phyloP scores from a whole-genome alignment of 495 filamentous ascomycete species.

The Bacidia rubella region DNA sequence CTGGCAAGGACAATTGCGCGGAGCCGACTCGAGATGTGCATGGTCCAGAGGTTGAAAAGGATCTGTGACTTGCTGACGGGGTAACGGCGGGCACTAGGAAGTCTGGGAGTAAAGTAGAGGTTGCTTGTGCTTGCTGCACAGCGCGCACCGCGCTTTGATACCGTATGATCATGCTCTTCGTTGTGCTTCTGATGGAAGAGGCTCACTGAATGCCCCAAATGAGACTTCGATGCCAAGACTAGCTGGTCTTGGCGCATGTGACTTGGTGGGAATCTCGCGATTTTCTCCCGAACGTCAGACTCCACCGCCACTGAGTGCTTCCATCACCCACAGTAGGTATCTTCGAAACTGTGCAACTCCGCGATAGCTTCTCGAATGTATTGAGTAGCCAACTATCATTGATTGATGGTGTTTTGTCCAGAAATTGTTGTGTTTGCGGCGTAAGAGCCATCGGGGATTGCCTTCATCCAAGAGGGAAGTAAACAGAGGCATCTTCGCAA shows the following conservation, averaged over 20 bases:
- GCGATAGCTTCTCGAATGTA: too few relatives aligned
- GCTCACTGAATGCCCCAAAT: conserved; percentile 9
- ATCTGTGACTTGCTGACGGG: conserved; percentile 32
- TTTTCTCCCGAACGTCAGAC: conserved; percentile 11
- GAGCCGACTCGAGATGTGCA: conserved; percentile 69
- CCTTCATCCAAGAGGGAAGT: too few relatives aligned
- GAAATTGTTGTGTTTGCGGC: too few relatives aligned
- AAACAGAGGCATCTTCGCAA: too few relatives aligned
- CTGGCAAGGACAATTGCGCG: conserved; percentile 68
- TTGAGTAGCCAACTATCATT: too few relatives aligned
- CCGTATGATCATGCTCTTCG: conserved; percentile 9
- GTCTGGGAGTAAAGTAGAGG: conserved; percentile 31
- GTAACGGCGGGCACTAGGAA: conserved; percentile 69
- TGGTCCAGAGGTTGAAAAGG: conserved; percentile 57
- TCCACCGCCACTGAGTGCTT: not conserved
- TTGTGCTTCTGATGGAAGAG: conserved; percentile 4
- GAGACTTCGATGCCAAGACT: not conserved
- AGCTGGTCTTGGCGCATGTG: conserved; percentile 3
- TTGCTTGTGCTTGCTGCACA: not conserved
- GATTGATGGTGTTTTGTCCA: too few relatives aligned
- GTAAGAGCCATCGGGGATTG: too few relatives aligned
- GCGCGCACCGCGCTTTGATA: conserved; percentile 1
- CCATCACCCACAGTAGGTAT: not conserved
- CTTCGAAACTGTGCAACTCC: too few relatives aligned
- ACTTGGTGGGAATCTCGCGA: conserved; percentile 8